Base-by-base conservation (phyloP, 306 rosid species). In the Prunus armeniaca region DNA sequence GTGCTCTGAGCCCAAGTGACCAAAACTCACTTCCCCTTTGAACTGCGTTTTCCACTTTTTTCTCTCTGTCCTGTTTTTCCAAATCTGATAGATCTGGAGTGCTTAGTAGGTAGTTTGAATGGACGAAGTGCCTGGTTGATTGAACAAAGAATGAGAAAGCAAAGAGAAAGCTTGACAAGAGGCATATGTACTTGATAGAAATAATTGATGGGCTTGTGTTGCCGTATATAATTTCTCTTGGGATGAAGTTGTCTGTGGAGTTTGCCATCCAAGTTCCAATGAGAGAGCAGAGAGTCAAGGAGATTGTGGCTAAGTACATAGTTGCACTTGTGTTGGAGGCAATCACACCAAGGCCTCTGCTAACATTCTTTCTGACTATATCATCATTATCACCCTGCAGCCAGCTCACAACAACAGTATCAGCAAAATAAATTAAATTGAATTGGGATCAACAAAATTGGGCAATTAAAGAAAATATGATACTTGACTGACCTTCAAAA, bases 261-360 rank as follows among this genome's bases (percentile, higher is more conserved):
- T 65, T 65, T n/a, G 89, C 89, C 38, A 91, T 82, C 96, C 96
- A 93, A 12, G 93, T 89, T 51, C 97, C 96, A 34, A 89, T 90
- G 0, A 93, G 86, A 38, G 97, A 84, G 67, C 93, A 82, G 4
- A 93, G 77, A 3, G 96, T 90, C 49, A 93, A 49, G 11, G 93
- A 87, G 6, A 90, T 90, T 41, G 96, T 85, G 64, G 94, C 89
- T 32, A 89, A 61, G 85, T 47, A 79, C 27, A 84, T 91, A 19
- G 95, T 82, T 69, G 93, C 88, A 24, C 75, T 30, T 24, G 78
- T 87, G 89, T 90, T 90, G n/a, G 85, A 76, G 72, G 90, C 86
- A 55, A 90, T 62, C n/a, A 88, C 93, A 11, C 87, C 58, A 0
- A 88, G 73, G 54, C 89, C 88, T 65, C 81, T 76, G 38, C 73